Evolutionary conservation across 1,284 basidiomycete genomes (phyloP).

Genomic region (Apiotrichum mycotoxinovorans): DNA sequence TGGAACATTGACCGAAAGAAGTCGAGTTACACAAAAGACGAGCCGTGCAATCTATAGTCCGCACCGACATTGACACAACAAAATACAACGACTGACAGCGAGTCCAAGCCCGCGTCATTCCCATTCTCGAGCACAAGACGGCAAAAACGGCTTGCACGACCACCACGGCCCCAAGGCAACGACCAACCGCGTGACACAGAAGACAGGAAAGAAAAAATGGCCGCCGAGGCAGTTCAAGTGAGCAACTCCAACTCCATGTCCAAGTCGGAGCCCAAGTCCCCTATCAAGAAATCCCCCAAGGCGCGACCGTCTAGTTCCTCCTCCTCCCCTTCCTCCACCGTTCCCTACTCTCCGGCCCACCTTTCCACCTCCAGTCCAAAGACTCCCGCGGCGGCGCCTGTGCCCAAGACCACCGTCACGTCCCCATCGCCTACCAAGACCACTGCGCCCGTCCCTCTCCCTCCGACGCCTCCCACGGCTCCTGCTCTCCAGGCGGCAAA

Average conservation of each 20-base stretch:
- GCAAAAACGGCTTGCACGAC: no score
- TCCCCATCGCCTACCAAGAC: background rate
- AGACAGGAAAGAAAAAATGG: no score
- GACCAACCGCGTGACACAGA: no score
- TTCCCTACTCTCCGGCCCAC: no score
- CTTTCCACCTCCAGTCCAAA: no score
- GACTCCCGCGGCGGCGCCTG: no score
- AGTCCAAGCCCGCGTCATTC: no score
- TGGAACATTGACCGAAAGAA: background rate
- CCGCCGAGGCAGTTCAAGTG: constrained; percentile 10
- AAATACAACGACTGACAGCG: background rate
- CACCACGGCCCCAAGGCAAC: no score
- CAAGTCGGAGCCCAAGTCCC: background rate
- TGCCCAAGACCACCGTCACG: background rate
- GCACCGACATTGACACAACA: background rate
- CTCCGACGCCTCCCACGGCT: background rate
- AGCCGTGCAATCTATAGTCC: background rate
- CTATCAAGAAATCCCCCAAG: background rate
- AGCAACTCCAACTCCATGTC: background rate
- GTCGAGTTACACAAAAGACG: background rate
- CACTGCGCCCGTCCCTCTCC: background rate
- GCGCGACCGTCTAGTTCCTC: no score
- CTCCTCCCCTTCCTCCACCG: no score
- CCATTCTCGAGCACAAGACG: no score
- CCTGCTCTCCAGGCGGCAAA: no score